Evolutionary conservation across 2,329 filamentous ascomycete species (phyloP), one percentile per base, ranked within the genome.

Genomic region (Fusarium domesticum): DNA sequence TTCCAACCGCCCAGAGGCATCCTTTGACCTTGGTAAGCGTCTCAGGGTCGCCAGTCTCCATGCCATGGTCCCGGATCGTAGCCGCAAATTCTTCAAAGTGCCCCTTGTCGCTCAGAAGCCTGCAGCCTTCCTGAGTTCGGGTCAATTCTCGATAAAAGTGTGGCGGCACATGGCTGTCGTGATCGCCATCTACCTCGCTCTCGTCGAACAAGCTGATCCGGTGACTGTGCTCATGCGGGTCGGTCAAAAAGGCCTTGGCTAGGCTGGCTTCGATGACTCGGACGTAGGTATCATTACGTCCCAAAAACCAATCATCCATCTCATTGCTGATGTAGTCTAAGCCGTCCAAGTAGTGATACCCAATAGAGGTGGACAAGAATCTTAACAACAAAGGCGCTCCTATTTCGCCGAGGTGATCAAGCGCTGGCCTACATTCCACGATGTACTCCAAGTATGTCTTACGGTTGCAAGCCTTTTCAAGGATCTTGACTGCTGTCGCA

Each of bases 291-390:
- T 98, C 92, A 62, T 98, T 98, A 35, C 93, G 84, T 12, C 93
- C 93, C 20, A 98, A 76, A 63, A 97, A 98, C 93, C 93, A 98
- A 69, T 98, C 95, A 57, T 98, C 93, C 93, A 98, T 98, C 66
- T 98, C 95, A 63, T 95, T 93, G 50, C 91, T 96, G 66, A 98
- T 98, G 64, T 98, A 98, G 70, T 98, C 95, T 34, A 98, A 75
- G 0, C 91, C 93, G 62, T 97, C 90, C 6, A 98, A 77, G 66
- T 98, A 98, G 66, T 97, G 91, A 62, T 98, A 98, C 38, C 93
- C 93, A 45, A 96, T 92, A 3, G 91, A 96, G 1, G 92, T 97
- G 0, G 91, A 96, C 42, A 98, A 68, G 67, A 98, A 98, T 32
- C 93, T 85, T 39, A 98, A 74, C 5, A 98, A 78, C 17, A 98